A percentile compares a stretch with the other conserved stretches of the same genome.
phyloP scores from a whole-genome alignment of 73 alveolate species.

The Stentor coeruleus region DNA sequence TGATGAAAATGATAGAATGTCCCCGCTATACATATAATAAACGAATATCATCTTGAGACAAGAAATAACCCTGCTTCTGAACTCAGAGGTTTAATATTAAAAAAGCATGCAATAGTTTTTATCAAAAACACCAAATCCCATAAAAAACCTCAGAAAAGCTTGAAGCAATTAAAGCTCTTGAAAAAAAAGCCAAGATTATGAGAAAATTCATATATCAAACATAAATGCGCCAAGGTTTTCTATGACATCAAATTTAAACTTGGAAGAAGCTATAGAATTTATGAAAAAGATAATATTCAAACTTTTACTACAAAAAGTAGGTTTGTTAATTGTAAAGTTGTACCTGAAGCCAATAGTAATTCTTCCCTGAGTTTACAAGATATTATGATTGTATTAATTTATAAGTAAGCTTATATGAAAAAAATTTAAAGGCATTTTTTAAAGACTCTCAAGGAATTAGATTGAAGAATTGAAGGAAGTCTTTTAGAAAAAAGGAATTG shows the following conservation, averaged over 20 bases:
- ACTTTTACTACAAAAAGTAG: constrained; percentile 11
- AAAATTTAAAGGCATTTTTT: not conserved
- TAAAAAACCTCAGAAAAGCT: not conserved
- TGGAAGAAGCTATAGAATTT: not conserved
- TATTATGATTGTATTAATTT: constrained; percentile 45
- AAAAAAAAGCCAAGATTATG: not conserved
- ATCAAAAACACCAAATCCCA: too few relatives aligned
- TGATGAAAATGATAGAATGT: constrained; percentile 30
- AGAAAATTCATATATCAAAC: not conserved
- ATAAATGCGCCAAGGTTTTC: constrained; percentile 12
- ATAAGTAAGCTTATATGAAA: not conserved
- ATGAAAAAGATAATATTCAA: not conserved
- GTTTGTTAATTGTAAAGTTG: constrained; percentile 38
- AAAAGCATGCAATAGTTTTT: not conserved
- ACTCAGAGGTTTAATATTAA: not conserved
- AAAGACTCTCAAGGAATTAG: not conserved
- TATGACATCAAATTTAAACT: not conserved
- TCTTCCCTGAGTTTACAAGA: constrained; percentile 52
- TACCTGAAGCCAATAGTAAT: constrained; percentile 52
- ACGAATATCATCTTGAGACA: not conserved
- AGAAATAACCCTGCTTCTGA: not conserved
- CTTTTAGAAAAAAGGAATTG: not conserved
- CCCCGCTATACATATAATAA: not conserved
- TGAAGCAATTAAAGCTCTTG: not conserved
- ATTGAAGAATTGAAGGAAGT: not conserved